Conservation (phyloP, 2,329 filamentous ascomycete genomes). For the Cladosporium phlei region DNA sequence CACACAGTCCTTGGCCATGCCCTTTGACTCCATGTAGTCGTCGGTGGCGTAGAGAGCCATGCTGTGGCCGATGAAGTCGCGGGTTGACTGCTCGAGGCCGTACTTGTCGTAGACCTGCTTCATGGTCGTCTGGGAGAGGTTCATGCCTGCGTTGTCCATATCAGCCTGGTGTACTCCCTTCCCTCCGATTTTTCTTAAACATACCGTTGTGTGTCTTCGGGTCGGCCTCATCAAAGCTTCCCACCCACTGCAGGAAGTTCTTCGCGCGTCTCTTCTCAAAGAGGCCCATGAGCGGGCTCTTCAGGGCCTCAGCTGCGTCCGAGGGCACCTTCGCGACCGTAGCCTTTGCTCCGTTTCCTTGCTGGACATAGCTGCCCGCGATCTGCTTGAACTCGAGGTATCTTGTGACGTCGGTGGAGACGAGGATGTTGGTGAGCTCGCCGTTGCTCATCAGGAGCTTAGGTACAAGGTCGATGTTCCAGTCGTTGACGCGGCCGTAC, state of each 20-base stretch:
- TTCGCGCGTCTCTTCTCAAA: slow-evolving; percentile 98
- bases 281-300: slow-evolving; percentile 90
- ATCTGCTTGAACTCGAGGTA: slow-evolving; percentile 60
- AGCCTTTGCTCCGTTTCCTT: slow-evolving; percentile 73
- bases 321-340: slow-evolving; percentile 96
- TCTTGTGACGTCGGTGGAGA: slow-evolving; percentile 72
- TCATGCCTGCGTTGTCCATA: slow-evolving; percentile 54
- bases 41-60: slow-evolving; percentile 96
- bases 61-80: slow-evolving; percentile 95
- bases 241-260: slow-evolving; percentile 94
- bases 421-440: slow-evolving; percentile 96
- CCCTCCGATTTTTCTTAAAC: slow-evolving; percentile 3
- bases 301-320: slow-evolving; percentile 82
- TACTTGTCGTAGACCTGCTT: slow-evolving; percentile 99
- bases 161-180: no score
- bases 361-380: slow-evolving; percentile 92
- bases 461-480: slow-evolving; percentile 98
- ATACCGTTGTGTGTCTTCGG: slow-evolving; percentile 83
- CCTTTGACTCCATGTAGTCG: slow-evolving; percentile 70
- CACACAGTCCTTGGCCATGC: slow-evolving; percentile 76
- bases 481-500: slow-evolving; percentile 93
- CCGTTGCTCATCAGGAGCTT: slow-evolving; percentile 99
- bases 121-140: slow-evolving; percentile 77
- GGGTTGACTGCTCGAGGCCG: slow-evolving; percentile 79
- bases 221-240: slow-evolving; percentile 76